These are phyloP conservation scores for Lophiotrema nucula DNA, from an alignment of 495 filamentous ascomycete species.

Conservation along the genomic window DNA sequence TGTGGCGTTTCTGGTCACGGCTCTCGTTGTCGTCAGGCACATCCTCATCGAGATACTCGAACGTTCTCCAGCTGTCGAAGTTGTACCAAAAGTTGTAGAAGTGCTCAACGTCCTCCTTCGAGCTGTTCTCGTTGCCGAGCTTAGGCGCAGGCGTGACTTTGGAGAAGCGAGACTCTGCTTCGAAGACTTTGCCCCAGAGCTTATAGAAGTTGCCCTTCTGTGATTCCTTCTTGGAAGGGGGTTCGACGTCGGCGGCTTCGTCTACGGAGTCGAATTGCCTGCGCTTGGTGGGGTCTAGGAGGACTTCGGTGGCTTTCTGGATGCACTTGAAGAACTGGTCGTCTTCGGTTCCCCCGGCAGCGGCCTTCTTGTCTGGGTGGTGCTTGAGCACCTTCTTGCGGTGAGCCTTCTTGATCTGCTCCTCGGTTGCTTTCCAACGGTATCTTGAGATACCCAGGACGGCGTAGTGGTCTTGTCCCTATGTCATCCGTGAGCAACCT, in stretches of 20 bases:
- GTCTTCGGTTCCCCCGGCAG: conserved; percentile 80
- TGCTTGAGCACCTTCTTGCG: conserved; percentile 99
- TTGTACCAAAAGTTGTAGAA: conserved; percentile 99
- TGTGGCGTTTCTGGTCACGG: conserved; percentile 96
- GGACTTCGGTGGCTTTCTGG: conserved; percentile 93
- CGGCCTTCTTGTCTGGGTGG: conserved; percentile 98
- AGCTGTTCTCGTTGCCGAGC: conserved; percentile 80
- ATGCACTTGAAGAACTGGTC: conserved; percentile 99
- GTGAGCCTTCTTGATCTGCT: conserved; percentile 97
- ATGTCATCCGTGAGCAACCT: background rate
- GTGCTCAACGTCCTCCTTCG: conserved; percentile 80
- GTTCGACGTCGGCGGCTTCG: conserved; percentile 85
- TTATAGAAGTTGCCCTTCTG: conserved; percentile 91
- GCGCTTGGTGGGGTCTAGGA: conserved; percentile 86
- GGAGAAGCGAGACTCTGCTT: conserved; percentile 88
- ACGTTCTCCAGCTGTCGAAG: conserved; percentile 95
- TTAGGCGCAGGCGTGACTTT: conserved; percentile 80
- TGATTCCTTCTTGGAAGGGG: conserved; percentile 83
- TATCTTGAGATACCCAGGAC: conserved; percentile 91
- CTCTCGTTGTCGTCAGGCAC: conserved; percentile 98
- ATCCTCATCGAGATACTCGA: conserved; percentile 98
- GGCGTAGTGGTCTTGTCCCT: conserved; percentile 97
- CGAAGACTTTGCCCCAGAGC: conserved; percentile 83
- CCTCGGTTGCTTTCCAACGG: conserved; percentile 86
- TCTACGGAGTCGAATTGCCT: conserved; percentile 97